phyloP scores from a whole-genome alignment of 2,329 filamentous ascomycete species.

The Acephala macrosclerotiorum region DNA sequence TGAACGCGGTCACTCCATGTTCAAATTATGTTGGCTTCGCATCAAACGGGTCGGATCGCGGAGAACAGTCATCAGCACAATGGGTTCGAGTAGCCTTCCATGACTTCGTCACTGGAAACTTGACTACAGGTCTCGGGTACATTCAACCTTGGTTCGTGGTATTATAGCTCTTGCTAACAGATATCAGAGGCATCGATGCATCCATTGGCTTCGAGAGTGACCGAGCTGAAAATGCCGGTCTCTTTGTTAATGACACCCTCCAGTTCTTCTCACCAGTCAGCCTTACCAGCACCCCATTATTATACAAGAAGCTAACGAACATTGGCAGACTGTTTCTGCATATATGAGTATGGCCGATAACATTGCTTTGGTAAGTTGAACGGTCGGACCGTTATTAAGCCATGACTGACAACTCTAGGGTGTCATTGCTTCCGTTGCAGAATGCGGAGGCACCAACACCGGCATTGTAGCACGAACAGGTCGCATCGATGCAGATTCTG shows the following conservation, averaged over 20 bases:
- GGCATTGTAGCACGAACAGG: slow-evolving; percentile 32
- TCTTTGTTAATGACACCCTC: slow-evolving; percentile 35
- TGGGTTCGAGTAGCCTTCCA: slow-evolving; percentile 68
- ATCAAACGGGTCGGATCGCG: not conserved
- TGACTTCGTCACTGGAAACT: slow-evolving; percentile 63
- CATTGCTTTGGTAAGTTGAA: slow-evolving; percentile 28
- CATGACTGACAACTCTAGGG: slow-evolving; percentile 21
- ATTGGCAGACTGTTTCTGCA: slow-evolving; percentile 27
- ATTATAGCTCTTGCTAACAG: not conserved
- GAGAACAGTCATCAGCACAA: slow-evolving; percentile 50
- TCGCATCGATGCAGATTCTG: slow-evolving; percentile 34
- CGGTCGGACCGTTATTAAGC: not conserved
- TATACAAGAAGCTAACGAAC: slow-evolving; percentile 21
- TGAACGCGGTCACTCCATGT: slow-evolving; percentile 4
- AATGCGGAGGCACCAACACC: slow-evolving; percentile 20
- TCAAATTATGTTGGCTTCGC: slow-evolving; percentile 6
- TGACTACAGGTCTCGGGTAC: slow-evolving; percentile 31
- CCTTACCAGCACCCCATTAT: not conserved
- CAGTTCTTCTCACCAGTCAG: not conserved
- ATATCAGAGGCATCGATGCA: slow-evolving; percentile 60
- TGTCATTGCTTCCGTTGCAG: slow-evolving; percentile 20
- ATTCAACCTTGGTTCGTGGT: too few species aligned
- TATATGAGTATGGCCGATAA: slow-evolving; percentile 26
- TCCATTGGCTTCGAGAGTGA: slow-evolving; percentile 32
- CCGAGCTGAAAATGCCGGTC: slow-evolving; percentile 55